These are phyloP conservation scores for Fusarium citri DNA, from an alignment of 2,329 filamentous ascomycete genomes.

Conservation along the genomic window DNA sequence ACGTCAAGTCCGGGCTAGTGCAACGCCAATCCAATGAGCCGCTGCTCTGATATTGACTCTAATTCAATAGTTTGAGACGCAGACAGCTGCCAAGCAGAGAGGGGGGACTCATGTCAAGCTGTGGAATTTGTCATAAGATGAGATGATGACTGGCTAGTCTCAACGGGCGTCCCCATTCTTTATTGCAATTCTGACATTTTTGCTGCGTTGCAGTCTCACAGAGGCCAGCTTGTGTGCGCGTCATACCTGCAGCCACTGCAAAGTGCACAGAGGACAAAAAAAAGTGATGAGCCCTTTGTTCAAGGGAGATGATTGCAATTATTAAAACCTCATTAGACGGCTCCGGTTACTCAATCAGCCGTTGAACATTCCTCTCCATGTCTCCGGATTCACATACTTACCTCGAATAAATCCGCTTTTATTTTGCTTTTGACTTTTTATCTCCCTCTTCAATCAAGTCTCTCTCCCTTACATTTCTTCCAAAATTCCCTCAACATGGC, in stretches of 20 bases:
- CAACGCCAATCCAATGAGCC: conserved; percentile 1
- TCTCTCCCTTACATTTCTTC: neutral
- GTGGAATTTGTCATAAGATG: conserved; percentile 5
- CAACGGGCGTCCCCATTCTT: neutral
- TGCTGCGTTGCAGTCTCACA: conserved; percentile 1
- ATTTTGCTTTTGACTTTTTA: neutral
- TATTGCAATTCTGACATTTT: conserved; percentile 7
- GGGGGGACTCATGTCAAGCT: conserved; percentile 1
- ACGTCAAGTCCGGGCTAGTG: conserved; percentile 11
- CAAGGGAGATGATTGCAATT: neutral
- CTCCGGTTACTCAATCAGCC: neutral
- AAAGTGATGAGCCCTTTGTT: neutral
- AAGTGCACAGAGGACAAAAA: neutral
- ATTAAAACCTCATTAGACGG: neutral
- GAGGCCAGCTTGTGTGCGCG: conserved; percentile 8
- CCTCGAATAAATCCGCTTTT: neutral
- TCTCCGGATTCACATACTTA: neutral
- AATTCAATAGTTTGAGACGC: conserved; percentile 1
- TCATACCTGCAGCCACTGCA: conserved; percentile 24
- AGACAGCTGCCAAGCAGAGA: conserved; percentile 6
- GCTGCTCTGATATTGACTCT: neutral
- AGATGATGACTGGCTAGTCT: neutral
- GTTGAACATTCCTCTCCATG: conserved; percentile 6
- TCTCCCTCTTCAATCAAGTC: conserved; percentile 4
- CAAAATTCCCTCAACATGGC: conserved; percentile 16